Conservation (phyloP, 2,329 filamentous ascomycete genomes). For the Elsinoe ampelina region DNA sequence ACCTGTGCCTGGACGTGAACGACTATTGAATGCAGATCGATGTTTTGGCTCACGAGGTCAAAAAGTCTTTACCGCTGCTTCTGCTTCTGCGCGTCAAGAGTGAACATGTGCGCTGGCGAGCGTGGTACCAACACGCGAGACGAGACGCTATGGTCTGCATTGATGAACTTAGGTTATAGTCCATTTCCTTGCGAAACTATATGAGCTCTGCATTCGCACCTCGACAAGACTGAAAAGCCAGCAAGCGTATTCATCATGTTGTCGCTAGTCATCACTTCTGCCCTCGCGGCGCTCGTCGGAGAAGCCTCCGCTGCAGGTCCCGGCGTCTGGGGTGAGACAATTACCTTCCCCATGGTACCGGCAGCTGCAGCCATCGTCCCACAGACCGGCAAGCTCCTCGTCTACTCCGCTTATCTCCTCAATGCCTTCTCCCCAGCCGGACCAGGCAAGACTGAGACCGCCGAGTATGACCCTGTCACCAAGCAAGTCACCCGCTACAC, state of each 20-base stretch:
- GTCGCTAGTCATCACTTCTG: not conserved
- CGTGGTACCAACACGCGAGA: not conserved
- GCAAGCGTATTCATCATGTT: not conserved
- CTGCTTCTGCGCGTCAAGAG: not conserved
- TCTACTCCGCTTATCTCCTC: conserved; percentile 14
- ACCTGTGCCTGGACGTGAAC: not conserved
- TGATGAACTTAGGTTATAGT: not conserved
- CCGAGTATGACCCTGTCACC: conserved; percentile 9
- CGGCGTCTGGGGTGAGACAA: conserved; percentile 17
- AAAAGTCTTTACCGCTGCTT: not conserved
- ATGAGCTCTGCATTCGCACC: not conserved
- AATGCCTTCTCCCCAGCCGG: conserved; percentile 11
- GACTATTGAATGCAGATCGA: conserved; percentile 9
- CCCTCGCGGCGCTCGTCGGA: not conserved
- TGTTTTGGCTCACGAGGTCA: conserved; percentile 1
- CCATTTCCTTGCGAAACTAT: not conserved
- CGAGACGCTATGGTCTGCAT: not conserved
- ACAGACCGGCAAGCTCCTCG: conserved; percentile 15
- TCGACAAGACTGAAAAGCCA: too few species aligned
- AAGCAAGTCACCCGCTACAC: conserved; percentile 15
- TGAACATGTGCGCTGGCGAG: not conserved
- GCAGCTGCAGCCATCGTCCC: conserved; percentile 15
- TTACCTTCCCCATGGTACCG: conserved; percentile 17
- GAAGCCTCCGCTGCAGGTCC: not conserved
- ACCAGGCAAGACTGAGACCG: conserved; percentile 7